Base-by-base conservation (phyloP, 2,329 filamentous ascomycete genomes). In the Apiospora sp. region DNA sequence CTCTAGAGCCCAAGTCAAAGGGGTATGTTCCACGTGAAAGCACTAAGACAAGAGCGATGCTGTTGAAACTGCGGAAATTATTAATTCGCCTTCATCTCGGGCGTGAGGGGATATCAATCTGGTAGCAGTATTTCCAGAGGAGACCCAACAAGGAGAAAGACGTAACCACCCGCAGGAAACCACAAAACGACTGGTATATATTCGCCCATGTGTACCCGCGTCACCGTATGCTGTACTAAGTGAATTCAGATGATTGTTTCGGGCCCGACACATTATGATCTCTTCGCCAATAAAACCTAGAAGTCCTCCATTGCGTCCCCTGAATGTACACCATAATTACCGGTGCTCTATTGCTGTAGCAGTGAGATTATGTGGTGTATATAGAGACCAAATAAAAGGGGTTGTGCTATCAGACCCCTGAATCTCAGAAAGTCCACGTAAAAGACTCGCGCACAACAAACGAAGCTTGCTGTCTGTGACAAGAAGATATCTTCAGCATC, bases 401-500 rank as follows among this genome's bases (percentile, higher is more conserved):
- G 22, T 1, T 22, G 12, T 2, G 14, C 13, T 4, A 64, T 7
- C 19, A 64, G 14, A 5, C 19, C 58, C 8, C 1, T 27, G 24
- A 44, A 34, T 49, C 75, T 74, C 80, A 92, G 75, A 91, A 92
- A 10, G 90, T 84, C 91, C 91, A 92, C 34, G 87, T 91, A 78
- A 92, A 92, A 6, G 89, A 89, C 77, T 92, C 87, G 78, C 87
- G 84, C 54, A 92, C 90, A 70, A 89, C 86, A 74, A 93, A 92
- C 19, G 82, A 82, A 6, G 84, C 78, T 61, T 81, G 83, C 72
- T 83, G 82, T 76, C 88, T 91, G 71, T 70, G 37, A 72, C 76
- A 72, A 30, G 78, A 37, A 22, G 75, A 75, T 75, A 75, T 71
- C 54, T 71, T 76, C 71, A 46, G 44, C 27, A 49, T 49, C 43